A percentile compares a stretch with the other conserved stretches of the same genome.
phyloP scores from a whole-genome alignment of 352 stramenopile genomes.

The Phytophthora sp. region DNA sequence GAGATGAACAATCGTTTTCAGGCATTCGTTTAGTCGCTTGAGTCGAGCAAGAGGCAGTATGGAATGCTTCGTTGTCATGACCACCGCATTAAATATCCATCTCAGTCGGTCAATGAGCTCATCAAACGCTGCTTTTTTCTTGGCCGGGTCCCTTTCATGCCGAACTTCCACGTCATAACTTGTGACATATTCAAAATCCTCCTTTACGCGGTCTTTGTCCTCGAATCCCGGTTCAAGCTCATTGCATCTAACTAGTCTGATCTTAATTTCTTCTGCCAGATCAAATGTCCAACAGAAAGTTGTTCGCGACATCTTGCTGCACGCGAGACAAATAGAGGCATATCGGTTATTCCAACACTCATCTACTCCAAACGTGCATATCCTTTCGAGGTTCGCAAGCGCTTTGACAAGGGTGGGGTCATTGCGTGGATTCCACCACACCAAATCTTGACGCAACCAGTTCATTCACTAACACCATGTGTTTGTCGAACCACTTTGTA shows the following conservation, averaged over 20 bases:
- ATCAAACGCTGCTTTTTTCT: conserved; percentile 14
- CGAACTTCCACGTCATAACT: conserved; percentile 3
- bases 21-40: conserved; percentile 14
- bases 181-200: conserved; percentile 7
- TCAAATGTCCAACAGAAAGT: conserved; percentile 9
- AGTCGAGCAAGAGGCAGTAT: conserved; percentile 11
- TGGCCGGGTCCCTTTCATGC: background rate
- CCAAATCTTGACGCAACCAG: background rate
- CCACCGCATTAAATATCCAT: conserved; percentile 21
- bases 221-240: conserved; percentile 10
- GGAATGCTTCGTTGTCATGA: conserved; percentile 4
- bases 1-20: conserved; percentile 1
- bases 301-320: conserved; percentile 16
- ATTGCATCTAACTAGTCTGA: background rate
- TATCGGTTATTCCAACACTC: conserved; percentile 25
- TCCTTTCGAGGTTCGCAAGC: conserved; percentile 1
- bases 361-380: conserved; percentile 7
- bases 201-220: background rate
- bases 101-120: conserved; percentile 21
- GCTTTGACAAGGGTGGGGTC: conserved; percentile 12
- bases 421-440: conserved; percentile 4
- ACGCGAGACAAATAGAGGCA: conserved; percentile 7
- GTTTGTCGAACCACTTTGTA: background rate
- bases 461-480: conserved; percentile 1
- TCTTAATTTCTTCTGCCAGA: background rate